Conservation (phyloP, 1,284 basidiomycete species). For the Malassezia vespertilionis region DNA sequence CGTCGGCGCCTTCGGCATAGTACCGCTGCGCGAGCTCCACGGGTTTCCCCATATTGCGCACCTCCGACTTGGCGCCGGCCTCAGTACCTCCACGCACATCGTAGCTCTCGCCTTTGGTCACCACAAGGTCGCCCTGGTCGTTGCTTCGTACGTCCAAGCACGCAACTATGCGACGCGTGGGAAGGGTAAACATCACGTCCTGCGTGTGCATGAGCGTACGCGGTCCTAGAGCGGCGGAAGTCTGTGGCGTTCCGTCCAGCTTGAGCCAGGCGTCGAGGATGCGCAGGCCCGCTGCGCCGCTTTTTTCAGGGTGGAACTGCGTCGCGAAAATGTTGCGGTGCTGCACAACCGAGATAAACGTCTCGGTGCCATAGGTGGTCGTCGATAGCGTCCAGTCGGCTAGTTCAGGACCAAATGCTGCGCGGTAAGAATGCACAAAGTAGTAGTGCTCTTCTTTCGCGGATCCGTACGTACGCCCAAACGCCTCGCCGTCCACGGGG, state of each 20-base stretch:
- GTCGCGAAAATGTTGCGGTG: conserved; percentile 80
- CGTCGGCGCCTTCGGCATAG: conserved; percentile 82
- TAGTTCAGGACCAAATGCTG: conserved; percentile 52
- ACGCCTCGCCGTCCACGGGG: conserved; percentile 18
- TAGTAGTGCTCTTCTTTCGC: conserved; percentile 53
- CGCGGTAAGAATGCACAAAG: conserved; percentile 93
- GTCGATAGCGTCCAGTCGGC: conserved; percentile 67
- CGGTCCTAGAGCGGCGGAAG: conserved; percentile 44
- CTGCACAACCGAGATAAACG: conserved; percentile 78
- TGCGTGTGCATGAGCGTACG: conserved; percentile 22
- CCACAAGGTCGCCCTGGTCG: conserved; percentile 90
- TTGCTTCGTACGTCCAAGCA: conserved; percentile 97
- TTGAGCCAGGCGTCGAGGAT: conserved; percentile 75
- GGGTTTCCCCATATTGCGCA: conserved; percentile 95
- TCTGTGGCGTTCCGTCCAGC: conserved; percentile 43
- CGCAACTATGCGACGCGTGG: conserved; percentile 84
- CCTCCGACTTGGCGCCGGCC: conserved; percentile 50
- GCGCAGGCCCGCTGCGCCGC: conserved; percentile 74
- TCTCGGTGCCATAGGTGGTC: conserved; percentile 83
- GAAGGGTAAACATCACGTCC: conserved; percentile 47
- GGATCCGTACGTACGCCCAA: conserved; percentile 25
- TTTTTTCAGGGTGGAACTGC: conserved; percentile 99
- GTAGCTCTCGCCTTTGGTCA: conserved; percentile 99
- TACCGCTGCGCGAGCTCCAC: conserved; percentile 81
- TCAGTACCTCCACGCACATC: conserved; percentile 68